Percentiles rank a stretch among this genome's conserved stretches.
Evolutionary conservation across 148 eudicot genomes (phyloP).

Genomic region (Linanthus parryae): DNA sequence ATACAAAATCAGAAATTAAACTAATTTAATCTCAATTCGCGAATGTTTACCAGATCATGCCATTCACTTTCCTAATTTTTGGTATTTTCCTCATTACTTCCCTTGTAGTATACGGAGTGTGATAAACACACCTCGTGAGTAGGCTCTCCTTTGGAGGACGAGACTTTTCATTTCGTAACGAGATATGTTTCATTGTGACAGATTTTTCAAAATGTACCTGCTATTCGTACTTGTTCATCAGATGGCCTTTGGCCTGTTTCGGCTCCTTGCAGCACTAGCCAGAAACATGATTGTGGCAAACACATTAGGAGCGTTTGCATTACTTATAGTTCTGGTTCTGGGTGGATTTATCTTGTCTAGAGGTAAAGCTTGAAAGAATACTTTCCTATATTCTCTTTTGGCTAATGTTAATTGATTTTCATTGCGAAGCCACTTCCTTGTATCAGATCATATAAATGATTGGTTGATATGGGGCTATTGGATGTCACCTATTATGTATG

Average conservation of each 20-base stretch:
- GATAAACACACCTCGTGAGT: no score
- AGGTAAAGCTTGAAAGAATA: neutral
- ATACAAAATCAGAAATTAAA: no score
- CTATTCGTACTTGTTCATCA: conserved; percentile 1
- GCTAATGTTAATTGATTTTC: neutral
- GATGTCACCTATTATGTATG: conserved; percentile 49
- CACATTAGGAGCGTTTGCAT: neutral
- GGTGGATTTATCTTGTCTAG: conserved; percentile 9
- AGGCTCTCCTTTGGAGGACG: no score
- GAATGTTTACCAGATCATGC: no score
- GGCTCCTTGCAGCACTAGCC: conserved; percentile 7
- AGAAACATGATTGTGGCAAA: conserved; percentile 9
- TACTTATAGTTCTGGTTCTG: conserved; percentile 6
- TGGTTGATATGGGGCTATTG: conserved; percentile 66
- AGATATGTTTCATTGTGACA: neutral
- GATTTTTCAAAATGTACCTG: neutral
- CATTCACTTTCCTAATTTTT: no score
- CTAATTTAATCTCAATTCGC: no score
- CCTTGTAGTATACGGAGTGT: no score
- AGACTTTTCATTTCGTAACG: no score
- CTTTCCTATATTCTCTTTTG: neutral
- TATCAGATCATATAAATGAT: conserved; percentile 27
- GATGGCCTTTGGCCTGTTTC: conserved; percentile 7
- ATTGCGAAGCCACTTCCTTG: neutral
- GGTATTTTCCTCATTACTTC: no score